A percentile compares a stretch with the other conserved stretches of the same genome.
phyloP scores from a whole-genome alignment of 768 basidiomycete species.

The Termitomyces sp. region DNA sequence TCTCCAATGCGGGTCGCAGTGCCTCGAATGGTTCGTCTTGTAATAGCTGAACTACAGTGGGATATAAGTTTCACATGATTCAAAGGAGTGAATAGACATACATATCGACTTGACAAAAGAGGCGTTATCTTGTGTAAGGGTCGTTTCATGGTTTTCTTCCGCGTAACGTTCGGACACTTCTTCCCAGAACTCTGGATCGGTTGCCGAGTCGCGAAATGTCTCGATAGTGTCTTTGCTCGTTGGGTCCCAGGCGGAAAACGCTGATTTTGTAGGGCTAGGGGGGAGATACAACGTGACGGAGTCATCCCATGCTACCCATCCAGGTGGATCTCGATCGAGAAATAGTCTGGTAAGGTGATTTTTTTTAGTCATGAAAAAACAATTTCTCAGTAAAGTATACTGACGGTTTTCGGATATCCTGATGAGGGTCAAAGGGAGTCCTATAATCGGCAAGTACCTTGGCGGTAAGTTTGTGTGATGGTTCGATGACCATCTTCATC shows the following conservation, averaged over 20 bases:
- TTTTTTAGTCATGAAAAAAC: neutral
- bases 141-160: constrained; percentile 70
- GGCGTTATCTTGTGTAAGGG: constrained; percentile 62
- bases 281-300: constrained; percentile 37
- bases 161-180: constrained; percentile 62
- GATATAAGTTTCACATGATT: neutral
- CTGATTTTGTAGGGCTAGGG: constrained; percentile 42
- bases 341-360: constrained; percentile 32
- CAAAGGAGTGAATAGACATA: constrained; percentile 23
- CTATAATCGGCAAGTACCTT: constrained; percentile 53
- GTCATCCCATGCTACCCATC: constrained; percentile 63
- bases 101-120: constrained; percentile 74
- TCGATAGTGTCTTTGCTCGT: constrained; percentile 44
- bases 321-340: constrained; percentile 52
- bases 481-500: constrained; percentile 39
- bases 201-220: constrained; percentile 42
- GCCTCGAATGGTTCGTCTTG: constrained; percentile 65
- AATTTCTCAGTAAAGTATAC: constrained; percentile 14
- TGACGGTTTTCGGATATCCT: constrained; percentile 36
- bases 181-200: constrained; percentile 57
- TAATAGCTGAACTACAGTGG: constrained; percentile 61
- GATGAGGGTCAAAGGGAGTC: constrained; percentile 34
- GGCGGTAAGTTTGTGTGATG: constrained; percentile 45
- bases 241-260: constrained; percentile 56
- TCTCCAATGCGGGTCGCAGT: constrained; percentile 56